Base-by-base conservation (phyloP, 148 eudicot genomes). In the Cornus controversa region DNA sequence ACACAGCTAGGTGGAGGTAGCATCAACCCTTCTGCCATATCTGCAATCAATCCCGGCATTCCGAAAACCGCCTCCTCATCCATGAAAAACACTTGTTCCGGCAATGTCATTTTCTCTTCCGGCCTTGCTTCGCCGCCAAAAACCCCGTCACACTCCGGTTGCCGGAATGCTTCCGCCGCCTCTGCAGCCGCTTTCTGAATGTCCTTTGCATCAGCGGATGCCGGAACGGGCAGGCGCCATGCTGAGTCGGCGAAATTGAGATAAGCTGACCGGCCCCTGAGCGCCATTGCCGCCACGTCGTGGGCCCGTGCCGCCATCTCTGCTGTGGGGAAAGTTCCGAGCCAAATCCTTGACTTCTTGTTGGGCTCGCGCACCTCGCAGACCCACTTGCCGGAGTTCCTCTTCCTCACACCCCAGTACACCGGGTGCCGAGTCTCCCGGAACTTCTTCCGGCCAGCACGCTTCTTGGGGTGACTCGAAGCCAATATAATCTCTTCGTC, bases 1-100 rank as follows among this genome's bases (percentile, higher is more conserved):
- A 28, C 73, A 57, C 47, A 37, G 27, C 40, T 65, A 36, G 83
- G 86, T 25, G 86, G 88, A 11, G 90, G 83, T 53, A 85, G 15
- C 88, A 85, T 83, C 86, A 94, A 29, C 58, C 93, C 95, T 28
- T 87, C 87, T 15, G 94, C 92, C 98, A 94, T 87, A 69, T 89
- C 84, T 0, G 81, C 82, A 37, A 94, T 31, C 60, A 89, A 77
- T 0, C 83, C 86, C 0, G 90, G 92, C 90, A 86, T 86, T 9
- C 82, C 83, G 14, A 88, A 88, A 42, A 83, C 58, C 28, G 62
- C 85, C 11, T 90, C 93, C 2, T 94, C 91, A 69, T 92, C 91
- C 73, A 88, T 76, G 47, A 66, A 81, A 8, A 75, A 70, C 16
- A 66, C 73, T 15, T 18, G 14, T 16, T 75, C 75, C 20, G 23